These are phyloP conservation scores for Triticum monococcum DNA, from an alignment of 176 grass and related monocot species.

Conservation along the genomic window DNA sequence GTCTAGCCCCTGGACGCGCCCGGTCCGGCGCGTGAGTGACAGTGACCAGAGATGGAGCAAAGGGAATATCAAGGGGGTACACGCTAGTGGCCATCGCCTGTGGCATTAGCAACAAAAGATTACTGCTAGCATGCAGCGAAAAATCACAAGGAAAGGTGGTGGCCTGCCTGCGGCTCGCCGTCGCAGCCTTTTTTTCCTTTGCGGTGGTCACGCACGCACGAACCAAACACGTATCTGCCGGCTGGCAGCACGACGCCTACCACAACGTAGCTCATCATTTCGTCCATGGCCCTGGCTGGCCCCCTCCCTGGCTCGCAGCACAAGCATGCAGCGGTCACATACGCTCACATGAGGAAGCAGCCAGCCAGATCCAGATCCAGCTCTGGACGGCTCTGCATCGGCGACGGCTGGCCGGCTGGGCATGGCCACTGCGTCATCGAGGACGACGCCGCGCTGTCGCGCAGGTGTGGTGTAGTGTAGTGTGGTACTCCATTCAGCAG, in stretches of 20 bases:
- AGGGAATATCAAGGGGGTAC: constrained; percentile 40
- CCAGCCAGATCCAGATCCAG: not conserved
- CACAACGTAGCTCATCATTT: constrained; percentile 28
- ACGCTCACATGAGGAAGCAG: not conserved
- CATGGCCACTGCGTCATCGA: not conserved
- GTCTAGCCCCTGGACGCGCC: constrained; percentile 4
- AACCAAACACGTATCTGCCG: not conserved
- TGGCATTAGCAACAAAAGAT: constrained; percentile 11
- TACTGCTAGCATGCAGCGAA: not conserved
- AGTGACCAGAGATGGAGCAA: constrained; percentile 60
- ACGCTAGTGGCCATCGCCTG: not conserved
- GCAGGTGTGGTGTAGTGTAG: not conserved
- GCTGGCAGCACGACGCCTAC: not conserved
- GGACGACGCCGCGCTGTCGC: constrained; percentile 9
- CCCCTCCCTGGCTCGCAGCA: not conserved
- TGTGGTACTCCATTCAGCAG: not conserved
- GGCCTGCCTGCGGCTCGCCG: not conserved
- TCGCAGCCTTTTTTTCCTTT: constrained; percentile 32
- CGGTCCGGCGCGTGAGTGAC: constrained; percentile 27
- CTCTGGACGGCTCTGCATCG: constrained; percentile 24
- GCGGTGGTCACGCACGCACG: constrained; percentile 4
- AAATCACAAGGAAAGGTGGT: not conserved
- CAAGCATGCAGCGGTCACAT: constrained; percentile 18
- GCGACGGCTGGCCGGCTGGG: not conserved
- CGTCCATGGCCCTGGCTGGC: not conserved